phyloP scores from a whole-genome alignment of 495 filamentous ascomycete species.

The Talaromyces borbonicus region DNA sequence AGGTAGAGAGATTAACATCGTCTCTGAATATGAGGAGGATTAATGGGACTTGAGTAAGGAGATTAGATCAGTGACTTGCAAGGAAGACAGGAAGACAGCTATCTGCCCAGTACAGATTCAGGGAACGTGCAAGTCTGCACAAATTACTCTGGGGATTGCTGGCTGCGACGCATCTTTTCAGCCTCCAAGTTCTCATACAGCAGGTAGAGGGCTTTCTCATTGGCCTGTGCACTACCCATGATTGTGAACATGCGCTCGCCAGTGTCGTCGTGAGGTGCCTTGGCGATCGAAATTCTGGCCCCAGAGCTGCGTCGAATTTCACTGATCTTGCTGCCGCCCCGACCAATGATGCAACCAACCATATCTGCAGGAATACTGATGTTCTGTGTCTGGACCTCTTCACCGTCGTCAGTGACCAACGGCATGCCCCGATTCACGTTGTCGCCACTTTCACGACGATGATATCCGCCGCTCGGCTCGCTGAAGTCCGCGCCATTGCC shows the following conservation, averaged over 20 bases:
- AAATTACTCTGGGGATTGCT: constrained; percentile 58
- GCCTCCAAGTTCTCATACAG: constrained; percentile 98
- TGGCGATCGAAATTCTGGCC: constrained; percentile 95
- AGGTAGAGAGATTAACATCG: neutral
- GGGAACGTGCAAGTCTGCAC: neutral
- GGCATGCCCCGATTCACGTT: constrained; percentile 60
- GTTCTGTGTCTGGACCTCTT: constrained; percentile 97
- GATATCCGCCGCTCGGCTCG: constrained; percentile 56
- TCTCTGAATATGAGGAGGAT: too few species aligned
- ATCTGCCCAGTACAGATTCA: neutral
- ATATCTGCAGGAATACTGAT: constrained; percentile 99
- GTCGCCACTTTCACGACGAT: constrained; percentile 76
- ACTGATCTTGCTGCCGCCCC: constrained; percentile 88
- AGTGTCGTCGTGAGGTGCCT: constrained; percentile 93
- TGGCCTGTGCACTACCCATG: constrained; percentile 81
- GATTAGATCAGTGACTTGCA: neutral
- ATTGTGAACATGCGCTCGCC: constrained; percentile 99
- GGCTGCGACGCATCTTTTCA: constrained; percentile 92
- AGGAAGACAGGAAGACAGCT: neutral
- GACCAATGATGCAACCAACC: constrained; percentile 98
- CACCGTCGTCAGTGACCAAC: constrained; percentile 86
- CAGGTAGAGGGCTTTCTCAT: constrained; percentile 91
- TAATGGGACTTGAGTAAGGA: too few species aligned
- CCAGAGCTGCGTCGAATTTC: constrained; percentile 95
- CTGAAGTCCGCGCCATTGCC: constrained; percentile 98